Conservation (phyloP, 106 monocot genomes). For the Posidonia australis region DNA sequence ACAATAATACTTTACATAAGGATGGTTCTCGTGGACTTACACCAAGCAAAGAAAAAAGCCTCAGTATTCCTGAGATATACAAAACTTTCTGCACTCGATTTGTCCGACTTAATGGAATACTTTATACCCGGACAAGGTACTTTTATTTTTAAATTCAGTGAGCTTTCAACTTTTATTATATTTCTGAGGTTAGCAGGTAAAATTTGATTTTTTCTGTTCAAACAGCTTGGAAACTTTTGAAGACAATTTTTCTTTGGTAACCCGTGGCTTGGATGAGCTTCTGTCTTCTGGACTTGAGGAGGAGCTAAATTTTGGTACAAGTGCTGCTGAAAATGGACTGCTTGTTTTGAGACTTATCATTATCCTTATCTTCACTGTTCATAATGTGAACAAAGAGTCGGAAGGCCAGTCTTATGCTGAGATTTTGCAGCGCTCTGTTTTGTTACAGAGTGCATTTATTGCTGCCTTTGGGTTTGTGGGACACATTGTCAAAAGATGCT, state of each 20-base stretch:
- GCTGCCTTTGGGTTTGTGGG: constrained; percentile 79
- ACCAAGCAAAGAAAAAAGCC: constrained; percentile 28
- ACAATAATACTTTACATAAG: constrained; percentile 39
- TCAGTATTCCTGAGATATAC: constrained; percentile 35
- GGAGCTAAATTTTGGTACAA: constrained; percentile 56
- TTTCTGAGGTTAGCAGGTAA: neutral
- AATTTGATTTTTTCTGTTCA: neutral
- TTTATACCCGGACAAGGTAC: constrained; percentile 92
- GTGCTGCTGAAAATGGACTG: constrained; percentile 55
- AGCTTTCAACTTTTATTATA: neutral
- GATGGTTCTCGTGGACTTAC: constrained; percentile 23
- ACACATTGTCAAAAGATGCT: constrained; percentile 55
- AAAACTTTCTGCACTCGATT: constrained; percentile 69
- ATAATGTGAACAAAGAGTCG: constrained; percentile 73
- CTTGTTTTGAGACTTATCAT: constrained; percentile 54
- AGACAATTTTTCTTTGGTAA: constrained; percentile 48
- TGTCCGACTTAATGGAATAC: constrained; percentile 88
- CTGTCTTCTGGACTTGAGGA: constrained; percentile 76
- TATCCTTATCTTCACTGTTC: constrained; percentile 79
- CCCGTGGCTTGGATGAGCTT: constrained; percentile 47
- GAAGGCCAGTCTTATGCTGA: constrained; percentile 85
- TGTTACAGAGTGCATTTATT: constrained; percentile 84
- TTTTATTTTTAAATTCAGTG: neutral
- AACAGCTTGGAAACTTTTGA: constrained; percentile 78
- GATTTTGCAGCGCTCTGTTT: constrained; percentile 68